A percentile compares a stretch with the other conserved stretches of the same genome.
These are phyloP conservation scores for Fistulinella prunicolor DNA, from an alignment of 768 basidiomycete species.

Conservation along the genomic window DNA sequence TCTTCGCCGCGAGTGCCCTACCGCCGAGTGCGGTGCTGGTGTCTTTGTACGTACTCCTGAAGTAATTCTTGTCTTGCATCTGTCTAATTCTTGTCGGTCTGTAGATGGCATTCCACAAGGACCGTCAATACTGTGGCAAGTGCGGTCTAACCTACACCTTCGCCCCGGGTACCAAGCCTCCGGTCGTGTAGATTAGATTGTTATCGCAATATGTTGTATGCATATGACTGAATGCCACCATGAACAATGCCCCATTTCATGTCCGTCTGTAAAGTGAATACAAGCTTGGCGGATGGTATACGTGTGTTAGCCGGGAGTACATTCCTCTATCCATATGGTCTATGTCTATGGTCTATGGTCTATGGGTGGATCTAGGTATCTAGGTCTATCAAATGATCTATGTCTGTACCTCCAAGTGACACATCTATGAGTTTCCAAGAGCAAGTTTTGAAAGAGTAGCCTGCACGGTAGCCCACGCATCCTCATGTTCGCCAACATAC, in stretches of 20 bases:
- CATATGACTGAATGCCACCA: constrained; percentile 10
- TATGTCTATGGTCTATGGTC: background rate
- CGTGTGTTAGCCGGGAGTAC: background rate
- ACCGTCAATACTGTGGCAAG: constrained; percentile 98
- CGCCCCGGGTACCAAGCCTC: constrained; percentile 76
- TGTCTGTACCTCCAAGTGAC: too few relatives aligned
- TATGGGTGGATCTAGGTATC: constrained; percentile 1
- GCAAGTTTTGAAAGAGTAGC: constrained; percentile 1
- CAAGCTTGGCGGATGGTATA: too few relatives aligned
- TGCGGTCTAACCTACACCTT: constrained; percentile 88
- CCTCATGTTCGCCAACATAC: constrained; percentile 28
- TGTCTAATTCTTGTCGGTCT: constrained; percentile 14
- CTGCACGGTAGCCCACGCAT: constrained; percentile 27
- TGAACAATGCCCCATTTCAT: too few relatives aligned
- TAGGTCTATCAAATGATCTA: too few relatives aligned
- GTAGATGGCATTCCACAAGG: constrained; percentile 98
- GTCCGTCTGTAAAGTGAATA: too few relatives aligned
- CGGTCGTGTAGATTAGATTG: constrained; percentile 53
- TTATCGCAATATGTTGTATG: constrained; percentile 12
- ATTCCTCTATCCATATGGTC: background rate
- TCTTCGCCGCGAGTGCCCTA: constrained; percentile 93
- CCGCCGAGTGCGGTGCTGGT: constrained; percentile 79
- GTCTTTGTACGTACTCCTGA: constrained; percentile 62
- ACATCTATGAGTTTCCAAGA: background rate
- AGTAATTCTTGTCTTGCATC: background rate